Evolutionary conservation across 2,329 filamentous ascomycete species (phyloP), one percentile per base, ranked within the genome.

Genomic region (Rosellinia necatrix): DNA sequence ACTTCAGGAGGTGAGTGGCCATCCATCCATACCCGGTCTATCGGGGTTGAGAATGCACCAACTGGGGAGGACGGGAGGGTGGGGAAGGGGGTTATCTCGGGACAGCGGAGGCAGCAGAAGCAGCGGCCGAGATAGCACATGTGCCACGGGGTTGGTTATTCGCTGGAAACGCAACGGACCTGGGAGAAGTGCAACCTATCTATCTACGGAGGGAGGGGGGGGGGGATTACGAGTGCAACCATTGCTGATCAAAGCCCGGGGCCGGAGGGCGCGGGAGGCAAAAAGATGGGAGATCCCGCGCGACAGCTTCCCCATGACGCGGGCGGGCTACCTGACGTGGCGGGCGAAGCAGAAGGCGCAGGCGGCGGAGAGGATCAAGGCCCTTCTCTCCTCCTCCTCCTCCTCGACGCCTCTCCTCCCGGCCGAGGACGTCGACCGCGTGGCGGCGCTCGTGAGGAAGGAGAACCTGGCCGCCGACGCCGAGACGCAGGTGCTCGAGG

Each of bases 261-360:
- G 12, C 30, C 10, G 15, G n/a, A 27, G n/a, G n/a, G n/a, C n/a
- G n/a, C 5, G 40, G 32, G 15, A 30, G 10, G 29, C 29, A 50
- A 47, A 49, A 47, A 49, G 82, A 64, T 96, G 91, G 91, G 89
- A 96, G 73, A 83, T 93, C 1, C 89, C 90, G 0, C 86, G 91
- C 44, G 76, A 78, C 61, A 82, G 79, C 32, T 93, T 90, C 72
- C 89, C 91, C 6, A 85, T 85, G 78, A 92, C 87, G 1, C 86
- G 87, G 62, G 70, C 82, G 0, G 91, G 91, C 8, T 96, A 96
- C 71, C 82, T 92, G 61, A 78, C 81, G n/a, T 96, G 91, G 91
- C 83, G 91, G 19, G 81, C 86, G 3, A 86, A 83, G 66, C 82
- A 91, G 52, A 91, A 90, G 66, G 77, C 88, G 1, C 89, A 92